Evolutionary conservation across 2,329 filamentous ascomycete genomes (phyloP).

Genomic region (Pseudocercospora eumusae): DNA sequence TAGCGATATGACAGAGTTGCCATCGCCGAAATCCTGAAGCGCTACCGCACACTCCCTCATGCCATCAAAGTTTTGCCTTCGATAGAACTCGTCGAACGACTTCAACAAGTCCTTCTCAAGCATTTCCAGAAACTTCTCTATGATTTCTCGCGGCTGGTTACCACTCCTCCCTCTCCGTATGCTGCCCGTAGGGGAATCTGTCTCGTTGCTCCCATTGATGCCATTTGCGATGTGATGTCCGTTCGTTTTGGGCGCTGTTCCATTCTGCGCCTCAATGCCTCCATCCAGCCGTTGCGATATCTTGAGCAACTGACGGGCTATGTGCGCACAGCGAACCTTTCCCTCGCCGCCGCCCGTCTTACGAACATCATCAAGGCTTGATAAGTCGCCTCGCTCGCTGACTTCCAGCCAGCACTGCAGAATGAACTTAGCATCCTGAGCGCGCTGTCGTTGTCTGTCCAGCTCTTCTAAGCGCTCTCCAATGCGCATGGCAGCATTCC

Average conservation of each 20-base stretch:
- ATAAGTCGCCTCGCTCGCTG: conserved; percentile 82
- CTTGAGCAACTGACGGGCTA: conserved; percentile 87
- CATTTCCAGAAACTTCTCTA: conserved; percentile 95
- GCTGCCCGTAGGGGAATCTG: conserved; percentile 45
- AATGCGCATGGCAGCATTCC: conserved; percentile 90
- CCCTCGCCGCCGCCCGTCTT: conserved; percentile 83
- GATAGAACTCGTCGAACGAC: conserved; percentile 96
- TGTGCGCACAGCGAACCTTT: conserved; percentile 90
- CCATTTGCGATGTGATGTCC: conserved; percentile 43
- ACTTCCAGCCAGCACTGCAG: conserved; percentile 98
- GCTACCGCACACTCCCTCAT: conserved; percentile 98
- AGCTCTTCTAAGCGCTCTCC: conserved; percentile 92
- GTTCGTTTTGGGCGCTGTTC: conserved; percentile 35
- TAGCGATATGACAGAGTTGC: conserved; percentile 87
- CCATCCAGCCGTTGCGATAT: conserved; percentile 91
- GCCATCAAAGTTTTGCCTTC: conserved; percentile 91
- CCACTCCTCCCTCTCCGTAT: conserved; percentile 57
- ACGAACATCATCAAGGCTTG: conserved; percentile 84
- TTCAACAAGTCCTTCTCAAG: conserved; percentile 92
- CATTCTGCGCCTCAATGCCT: conserved; percentile 46
- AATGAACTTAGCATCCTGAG: conserved; percentile 89
- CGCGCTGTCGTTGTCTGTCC: conserved; percentile 84
- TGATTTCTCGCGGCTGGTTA: conserved; percentile 65
- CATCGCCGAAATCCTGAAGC: conserved; percentile 92
- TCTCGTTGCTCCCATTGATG: conserved; percentile 54